Base-by-base conservation (phyloP, 768 basidiomycete species). In the Boletus tylopilopsis region DNA sequence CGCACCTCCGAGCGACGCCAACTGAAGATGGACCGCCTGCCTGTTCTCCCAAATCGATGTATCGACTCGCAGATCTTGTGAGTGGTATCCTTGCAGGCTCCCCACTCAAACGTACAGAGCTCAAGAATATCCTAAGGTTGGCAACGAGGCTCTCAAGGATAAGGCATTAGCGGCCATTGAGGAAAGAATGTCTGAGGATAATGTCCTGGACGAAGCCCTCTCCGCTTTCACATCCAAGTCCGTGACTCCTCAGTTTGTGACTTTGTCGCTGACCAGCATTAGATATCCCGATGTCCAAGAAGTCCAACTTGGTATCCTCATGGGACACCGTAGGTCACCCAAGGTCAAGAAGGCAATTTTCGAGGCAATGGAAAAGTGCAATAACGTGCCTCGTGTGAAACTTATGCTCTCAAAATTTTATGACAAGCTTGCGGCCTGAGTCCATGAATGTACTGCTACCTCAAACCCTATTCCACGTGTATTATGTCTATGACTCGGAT, bases 1-100 rank as follows among this genome's bases (percentile, higher is more conserved):
- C 15, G 2, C 37, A 11, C 21, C 15, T 38, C 16, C 42, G 38
- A 3, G 25, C 22, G 25, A 19, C 35, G n/a, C 19, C 33, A 13
- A 2, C 30, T 33, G 24, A 44, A 39, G 49, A 44, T 12, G 39
- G 36, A 4, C 45, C 48, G 29, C 57, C 57, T 4, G 24, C 43
- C 8, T 70, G 68, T 45, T 70, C 68, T 15, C 68, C 70, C 8
- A 70, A 70, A 56, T 71, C 70, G 0, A 70, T 71, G 67, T 71
- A 70, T 27, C 65, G 66, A 46, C 50, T 70, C 0, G 68, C 70
- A 6, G 42, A 57, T 21, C 66, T 68, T n/a, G 70, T 67, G 19
- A 50, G n/a, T n/a, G n/a, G 54, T 2, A n/a, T 46, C 7, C 9
- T 24, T 24, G 22, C 19, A 8, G 21, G n/a, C n/a, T 9, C 30